Evolutionary conservation across 129 eudicot species (phyloP).

Genomic region (Deinandra increscens): DNA sequence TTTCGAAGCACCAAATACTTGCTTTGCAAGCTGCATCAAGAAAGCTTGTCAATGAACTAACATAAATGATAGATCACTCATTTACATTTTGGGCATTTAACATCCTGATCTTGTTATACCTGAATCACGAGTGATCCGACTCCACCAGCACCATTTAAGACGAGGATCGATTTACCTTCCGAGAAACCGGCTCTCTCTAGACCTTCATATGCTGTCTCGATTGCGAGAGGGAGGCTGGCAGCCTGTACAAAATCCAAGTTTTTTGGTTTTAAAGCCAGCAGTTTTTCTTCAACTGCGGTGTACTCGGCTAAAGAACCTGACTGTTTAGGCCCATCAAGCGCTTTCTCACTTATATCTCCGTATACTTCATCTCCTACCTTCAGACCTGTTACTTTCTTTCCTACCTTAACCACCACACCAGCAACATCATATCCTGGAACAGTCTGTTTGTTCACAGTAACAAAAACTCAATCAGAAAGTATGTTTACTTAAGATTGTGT

Average conservation of each 20-base stretch:
- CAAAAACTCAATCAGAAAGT: conserved; percentile 4
- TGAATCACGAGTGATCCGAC: conserved; percentile 43
- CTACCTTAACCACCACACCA: conserved; percentile 43
- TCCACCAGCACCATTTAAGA: conserved; percentile 42
- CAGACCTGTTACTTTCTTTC: conserved; percentile 34
- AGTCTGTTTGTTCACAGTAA: conserved; percentile 25
- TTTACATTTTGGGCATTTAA: not conserved
- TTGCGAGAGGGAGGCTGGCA: conserved; percentile 46
- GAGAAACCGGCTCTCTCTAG: conserved; percentile 34
- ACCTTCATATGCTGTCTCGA: conserved; percentile 47
- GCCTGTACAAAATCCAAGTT: conserved; percentile 33
- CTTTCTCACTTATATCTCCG: conserved; percentile 35
- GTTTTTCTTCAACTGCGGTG: conserved; percentile 43
- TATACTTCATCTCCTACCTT: conserved; percentile 47
- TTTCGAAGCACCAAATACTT: conserved; percentile 42
- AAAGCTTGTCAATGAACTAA: conserved; percentile 7
- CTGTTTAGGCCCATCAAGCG: conserved; percentile 37
- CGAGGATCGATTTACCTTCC: conserved; percentile 37
- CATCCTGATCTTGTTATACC: conserved; percentile 25
- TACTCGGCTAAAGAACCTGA: conserved; percentile 43
- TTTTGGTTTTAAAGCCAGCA: conserved; percentile 41
- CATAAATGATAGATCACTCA: conserved; percentile 13
- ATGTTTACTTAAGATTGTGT: not conserved
- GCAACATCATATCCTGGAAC: conserved; percentile 51
- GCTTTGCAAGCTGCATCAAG: conserved; percentile 37